Conservation (phyloP, 176 grass and related monocot genomes). For the Hsuehochloa calcarea region DNA sequence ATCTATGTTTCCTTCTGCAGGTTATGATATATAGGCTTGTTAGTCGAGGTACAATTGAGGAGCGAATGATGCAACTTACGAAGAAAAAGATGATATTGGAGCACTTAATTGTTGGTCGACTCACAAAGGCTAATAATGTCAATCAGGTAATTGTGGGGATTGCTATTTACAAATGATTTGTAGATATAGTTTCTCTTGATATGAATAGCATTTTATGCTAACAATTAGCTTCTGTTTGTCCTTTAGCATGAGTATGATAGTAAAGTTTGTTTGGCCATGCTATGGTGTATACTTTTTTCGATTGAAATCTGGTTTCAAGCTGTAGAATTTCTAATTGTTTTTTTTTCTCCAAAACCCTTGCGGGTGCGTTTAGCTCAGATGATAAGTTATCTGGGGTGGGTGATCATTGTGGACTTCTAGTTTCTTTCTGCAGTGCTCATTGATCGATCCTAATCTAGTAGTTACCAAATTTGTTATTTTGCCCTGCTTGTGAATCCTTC, state of each 20-base stretch:
- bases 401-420: slow-evolving; percentile 17
- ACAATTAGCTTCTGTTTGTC: not conserved
- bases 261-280: not conserved
- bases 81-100: slow-evolving; percentile 99
- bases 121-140: slow-evolving; percentile 79
- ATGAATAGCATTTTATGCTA: slow-evolving; percentile 20
- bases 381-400: not conserved
- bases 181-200: slow-evolving; percentile 21
- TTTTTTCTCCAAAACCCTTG: slow-evolving; percentile 25
- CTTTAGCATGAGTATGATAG: slow-evolving; percentile 3
- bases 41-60: slow-evolving; percentile 97
- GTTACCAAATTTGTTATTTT: not conserved
- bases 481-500: slow-evolving; percentile 4
- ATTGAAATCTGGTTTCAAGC: slow-evolving; percentile 19
- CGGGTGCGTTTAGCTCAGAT: not conserved
- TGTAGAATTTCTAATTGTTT: not conserved
- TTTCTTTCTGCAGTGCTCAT: slow-evolving; percentile 14
- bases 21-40: slow-evolving; percentile 99
- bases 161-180: not conserved
- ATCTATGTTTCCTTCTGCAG: slow-evolving; percentile 48
- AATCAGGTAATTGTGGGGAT: slow-evolving; percentile 69
- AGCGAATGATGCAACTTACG: slow-evolving; percentile 99
- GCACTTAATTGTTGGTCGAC: slow-evolving; percentile 93
- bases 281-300: not conserved
- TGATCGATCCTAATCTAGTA: not conserved